Evolutionary conservation across 2,329 filamentous ascomycete species (phyloP), one percentile per base, ranked within the genome.

Genomic region (Aspergillus sp.): DNA sequence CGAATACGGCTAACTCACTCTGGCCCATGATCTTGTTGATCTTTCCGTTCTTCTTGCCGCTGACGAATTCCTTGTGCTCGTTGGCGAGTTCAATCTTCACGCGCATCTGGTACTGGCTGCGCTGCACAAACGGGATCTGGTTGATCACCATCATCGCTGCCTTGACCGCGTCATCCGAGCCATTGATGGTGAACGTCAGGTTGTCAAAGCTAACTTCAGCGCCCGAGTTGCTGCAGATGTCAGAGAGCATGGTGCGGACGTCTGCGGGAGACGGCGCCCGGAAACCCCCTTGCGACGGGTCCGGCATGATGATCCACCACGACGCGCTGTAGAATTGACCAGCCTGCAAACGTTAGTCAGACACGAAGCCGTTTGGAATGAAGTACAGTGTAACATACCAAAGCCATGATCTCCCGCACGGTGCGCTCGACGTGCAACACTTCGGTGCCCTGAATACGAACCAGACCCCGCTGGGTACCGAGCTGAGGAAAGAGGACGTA

Each of bases 21-120:
- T 98, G 94, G 23, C 94, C 95, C 95, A 99, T 99, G 72, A 99
- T 99, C 83, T 99, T 99, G 84, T 99, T 99, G 78, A 99, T 99
- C 81, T 99, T 99, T 78, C 95, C 95, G 71, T 99, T 99, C 83
- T 99, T 99, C 84, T 99, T 99, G 68, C 95, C 95, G 69, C 93
- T 97, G 59, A 99, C 95, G 74, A 99, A 99, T 73, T 99, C 95
- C 78, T 99, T 99, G 82, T 99, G 95, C 80, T 99, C 95, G 73
- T 98, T 98, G 71, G 95, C 95, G 59, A 99, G 88, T 81, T 99
- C 95, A 64, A 99, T 96, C 82, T 98, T 98, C 73, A 99, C 94
- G 59, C 93, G 88, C 74, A 99, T 96, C 74, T 96, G 93, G 71
- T 96, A 96, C 67, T 91, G 90, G 44, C 90, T 88, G 69, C 92